A percentile compares a stretch with the other conserved stretches of the same genome.
phyloP scores from a whole-genome alignment of 805 yeast genomes.

The Kodamaea leandrae region DNA sequence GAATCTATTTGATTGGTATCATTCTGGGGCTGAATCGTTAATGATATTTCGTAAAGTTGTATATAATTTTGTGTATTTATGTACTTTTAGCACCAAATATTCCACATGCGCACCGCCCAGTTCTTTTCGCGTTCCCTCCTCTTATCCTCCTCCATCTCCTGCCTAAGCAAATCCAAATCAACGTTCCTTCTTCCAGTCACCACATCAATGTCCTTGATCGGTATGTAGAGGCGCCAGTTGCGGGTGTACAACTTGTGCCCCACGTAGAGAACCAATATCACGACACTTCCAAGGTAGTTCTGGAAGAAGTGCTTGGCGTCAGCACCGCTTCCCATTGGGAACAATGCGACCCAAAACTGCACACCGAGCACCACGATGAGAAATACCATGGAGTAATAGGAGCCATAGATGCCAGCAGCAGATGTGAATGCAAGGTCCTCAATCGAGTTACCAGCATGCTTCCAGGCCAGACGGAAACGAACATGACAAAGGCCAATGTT shows the following conservation, averaged over 20 bases:
- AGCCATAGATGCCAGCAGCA: conserved; percentile 25
- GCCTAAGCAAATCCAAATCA: conserved; percentile 21
- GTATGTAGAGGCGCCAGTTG: conserved; percentile 19
- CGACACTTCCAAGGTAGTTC: conserved; percentile 25
- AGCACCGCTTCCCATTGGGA: conserved; percentile 21
- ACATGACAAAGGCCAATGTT: conserved; percentile 32
- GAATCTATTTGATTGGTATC: not conserved
- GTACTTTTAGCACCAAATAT: conserved; percentile 6
- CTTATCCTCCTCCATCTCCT: conserved; percentile 22
- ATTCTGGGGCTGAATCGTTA: too few species aligned
- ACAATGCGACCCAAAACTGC: conserved; percentile 28
- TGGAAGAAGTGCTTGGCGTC: conserved; percentile 23
- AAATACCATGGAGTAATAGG: conserved; percentile 23
- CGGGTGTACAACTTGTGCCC: conserved; percentile 24
- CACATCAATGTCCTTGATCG: conserved; percentile 23
- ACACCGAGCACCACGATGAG: conserved; percentile 21
- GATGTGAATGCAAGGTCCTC: conserved; percentile 23
- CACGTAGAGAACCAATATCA: conserved; percentile 21
- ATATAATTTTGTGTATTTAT: not conserved
- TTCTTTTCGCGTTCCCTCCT: conserved; percentile 14
- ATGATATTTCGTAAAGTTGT: too few species aligned
- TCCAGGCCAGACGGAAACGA: conserved; percentile 32
- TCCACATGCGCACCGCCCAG: conserved; percentile 16
- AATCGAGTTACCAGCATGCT: conserved; percentile 21
- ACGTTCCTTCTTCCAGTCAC: conserved; percentile 26